Evolutionary conservation across 257 asterid species (phyloP), one percentile per base, ranked within the genome.

Genomic region (Gynochthodes officinalis): DNA sequence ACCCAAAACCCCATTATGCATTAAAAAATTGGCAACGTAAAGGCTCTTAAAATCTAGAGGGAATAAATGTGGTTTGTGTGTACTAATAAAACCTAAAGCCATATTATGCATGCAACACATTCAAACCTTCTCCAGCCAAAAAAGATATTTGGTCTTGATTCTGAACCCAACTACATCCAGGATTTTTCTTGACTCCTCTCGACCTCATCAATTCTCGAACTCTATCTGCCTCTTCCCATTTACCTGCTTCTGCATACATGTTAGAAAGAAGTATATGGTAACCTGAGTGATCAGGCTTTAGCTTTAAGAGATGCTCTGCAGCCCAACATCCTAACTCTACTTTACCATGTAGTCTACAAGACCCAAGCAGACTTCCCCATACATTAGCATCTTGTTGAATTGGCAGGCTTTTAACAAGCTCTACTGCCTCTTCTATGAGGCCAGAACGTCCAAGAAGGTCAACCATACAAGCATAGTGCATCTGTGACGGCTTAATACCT

Each of bases 291-390:
- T 84, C 89, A 0, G 93, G 90, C 75, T 79, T 84, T 78, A 88
- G 67, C 72, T 86, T 78, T 16, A 86, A 78, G 25, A 91, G 82
- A 48, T 80, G 78, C 77, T 87, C 96, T 0, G 89, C 97, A 10
- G 95, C 96, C 92, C 90, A 86, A 77, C 86, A 83, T 35, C 92
- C 97, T n/a, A 87, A 58, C 40, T 86, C 95, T 74, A 89, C 63
- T 33, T 87, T 72, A 63, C 96, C 90, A 48, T 91, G 89, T 19
- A 91, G 62, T 65, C 87, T 67, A 53, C 89, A 81, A 0, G 92
- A 96, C 76, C 96, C 97, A 62, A 89, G 94, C 30, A 91, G 75
- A 37, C 96, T 89, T 6, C 95, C 95, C 95, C 97, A 91, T 42
- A 88, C 68, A 63, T 85, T 84, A 14, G 81, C 81, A 64, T 88